Evolutionary conservation across 805 yeast genomes (phyloP).

Genomic region (Pichia deserticola): DNA sequence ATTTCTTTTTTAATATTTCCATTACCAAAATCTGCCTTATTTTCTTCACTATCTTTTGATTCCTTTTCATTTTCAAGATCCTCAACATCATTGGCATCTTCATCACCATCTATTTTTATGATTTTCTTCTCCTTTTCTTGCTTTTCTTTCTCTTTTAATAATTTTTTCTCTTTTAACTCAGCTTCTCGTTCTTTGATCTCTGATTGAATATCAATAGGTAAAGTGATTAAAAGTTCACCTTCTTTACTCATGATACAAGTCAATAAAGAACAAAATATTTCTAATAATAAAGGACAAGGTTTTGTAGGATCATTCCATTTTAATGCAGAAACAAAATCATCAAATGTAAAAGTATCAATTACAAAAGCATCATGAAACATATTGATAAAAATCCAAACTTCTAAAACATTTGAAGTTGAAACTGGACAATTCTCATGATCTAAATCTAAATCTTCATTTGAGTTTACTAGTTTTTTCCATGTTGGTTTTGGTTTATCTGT

Average conservation of each 20-base stretch:
- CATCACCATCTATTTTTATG: constrained; percentile 19
- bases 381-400: constrained; percentile 70
- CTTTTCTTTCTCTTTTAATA: constrained; percentile 15
- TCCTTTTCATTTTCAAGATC: constrained; percentile 15
- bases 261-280: constrained; percentile 60
- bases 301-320: constrained; percentile 38
- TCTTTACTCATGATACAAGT: constrained; percentile 44
- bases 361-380: constrained; percentile 56
- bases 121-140: constrained; percentile 19
- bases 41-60: constrained; percentile 10
- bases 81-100: constrained; percentile 7
- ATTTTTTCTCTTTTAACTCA: constrained; percentile 14
- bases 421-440: neutral
- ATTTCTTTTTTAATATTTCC: neutral
- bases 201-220: constrained; percentile 23
- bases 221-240: constrained; percentile 19
- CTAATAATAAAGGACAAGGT: constrained; percentile 50
- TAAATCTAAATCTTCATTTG: constrained; percentile 15
- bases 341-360: constrained; percentile 73
- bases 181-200: constrained; percentile 14
- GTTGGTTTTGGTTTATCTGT: constrained; percentile 17
- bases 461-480: constrained; percentile 17
- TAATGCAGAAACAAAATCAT: constrained; percentile 60
- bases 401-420: constrained; percentile 41
- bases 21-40: neutral